Evolutionary conservation across 140 eudicot genomes (phyloP).

Genomic region (Cichorium intybus): DNA sequence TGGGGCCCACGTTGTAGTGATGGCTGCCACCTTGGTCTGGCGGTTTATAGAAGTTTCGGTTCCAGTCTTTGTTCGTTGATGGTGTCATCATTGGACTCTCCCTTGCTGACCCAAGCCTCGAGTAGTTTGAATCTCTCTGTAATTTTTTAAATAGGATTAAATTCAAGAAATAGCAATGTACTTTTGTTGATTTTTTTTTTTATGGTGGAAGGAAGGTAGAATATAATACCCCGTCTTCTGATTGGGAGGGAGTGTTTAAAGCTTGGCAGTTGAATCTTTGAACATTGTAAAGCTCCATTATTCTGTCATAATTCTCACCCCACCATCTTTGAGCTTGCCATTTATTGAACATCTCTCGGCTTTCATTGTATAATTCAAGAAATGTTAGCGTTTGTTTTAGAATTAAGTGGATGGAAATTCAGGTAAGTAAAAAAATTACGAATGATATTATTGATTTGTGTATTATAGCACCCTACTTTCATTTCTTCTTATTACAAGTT

Average conservation of each 20-base stretch:
- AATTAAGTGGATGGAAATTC: background rate
- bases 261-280: slow-evolving; percentile 93
- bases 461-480: background rate
- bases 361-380: slow-evolving; percentile 19
- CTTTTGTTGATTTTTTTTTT: no score
- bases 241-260: slow-evolving; percentile 68
- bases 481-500: no score
- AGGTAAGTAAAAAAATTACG: background rate
- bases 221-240: slow-evolving; percentile 75
- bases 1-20: slow-evolving; percentile 53
- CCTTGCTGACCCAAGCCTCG: slow-evolving; percentile 75
- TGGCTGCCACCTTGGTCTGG: slow-evolving; percentile 45
- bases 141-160: background rate
- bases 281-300: slow-evolving; percentile 90
- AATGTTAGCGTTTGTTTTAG: slow-evolving; percentile 8
- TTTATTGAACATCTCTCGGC: slow-evolving; percentile 93
- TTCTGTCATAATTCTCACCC: slow-evolving; percentile 91
- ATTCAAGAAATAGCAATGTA: no score
- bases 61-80: slow-evolving; percentile 68
- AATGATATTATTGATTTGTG: no score
- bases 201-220: slow-evolving; percentile 10
- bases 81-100: slow-evolving; percentile 91
- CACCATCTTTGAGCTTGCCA: slow-evolving; percentile 99
- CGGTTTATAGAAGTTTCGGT: slow-evolving; percentile 42
- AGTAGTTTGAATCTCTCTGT: slow-evolving; percentile 83